A percentile compares a stretch with the other conserved stretches of the same genome.
phyloP scores from a whole-genome alignment of 306 rosid genomes.

The Ormosia semicastrata region DNA sequence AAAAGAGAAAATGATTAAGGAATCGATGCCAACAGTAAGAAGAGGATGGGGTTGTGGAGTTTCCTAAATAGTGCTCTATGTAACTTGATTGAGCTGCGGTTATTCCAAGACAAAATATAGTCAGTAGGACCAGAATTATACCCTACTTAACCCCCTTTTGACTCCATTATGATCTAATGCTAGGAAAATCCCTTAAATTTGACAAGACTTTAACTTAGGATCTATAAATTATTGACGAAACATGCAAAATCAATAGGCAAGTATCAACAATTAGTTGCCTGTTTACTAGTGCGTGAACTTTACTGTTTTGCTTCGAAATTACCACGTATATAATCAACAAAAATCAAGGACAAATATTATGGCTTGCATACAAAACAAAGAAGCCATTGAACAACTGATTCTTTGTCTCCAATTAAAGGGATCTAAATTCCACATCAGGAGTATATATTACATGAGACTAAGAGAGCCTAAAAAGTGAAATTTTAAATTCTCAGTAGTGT shows the following conservation, averaged over 20 bases:
- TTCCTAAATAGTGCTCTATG: too few species aligned
- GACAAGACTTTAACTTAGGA: too few species aligned
- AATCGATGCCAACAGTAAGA: too few species aligned
- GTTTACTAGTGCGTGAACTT: slow-evolving; percentile 28
- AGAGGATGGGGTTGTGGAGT: too few species aligned
- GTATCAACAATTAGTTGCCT: background rate
- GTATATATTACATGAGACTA: slow-evolving; percentile 27
- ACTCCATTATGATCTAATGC: too few species aligned
- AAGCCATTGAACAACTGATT: slow-evolving; percentile 23
- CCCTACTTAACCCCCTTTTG: too few species aligned
- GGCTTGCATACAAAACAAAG: slow-evolving; percentile 45
- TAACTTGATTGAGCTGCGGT: too few species aligned
- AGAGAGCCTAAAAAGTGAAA: slow-evolving; percentile 28
- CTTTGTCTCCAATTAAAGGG: slow-evolving; percentile 38
- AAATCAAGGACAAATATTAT: slow-evolving; percentile 33
- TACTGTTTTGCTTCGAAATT: slow-evolving; percentile 16
- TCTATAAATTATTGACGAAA: background rate
- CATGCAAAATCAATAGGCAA: background rate
- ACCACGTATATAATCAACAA: slow-evolving; percentile 23
- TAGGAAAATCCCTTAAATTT: too few species aligned
- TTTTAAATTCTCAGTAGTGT: slow-evolving; percentile 76
- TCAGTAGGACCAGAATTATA: too few species aligned
- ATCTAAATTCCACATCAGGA: slow-evolving; percentile 31
- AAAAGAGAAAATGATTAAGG: too few species aligned
- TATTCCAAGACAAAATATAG: too few species aligned